phyloP scores from a whole-genome alignment of 1,284 basidiomycete genomes.

The Lignosus rhinocerotis region DNA sequence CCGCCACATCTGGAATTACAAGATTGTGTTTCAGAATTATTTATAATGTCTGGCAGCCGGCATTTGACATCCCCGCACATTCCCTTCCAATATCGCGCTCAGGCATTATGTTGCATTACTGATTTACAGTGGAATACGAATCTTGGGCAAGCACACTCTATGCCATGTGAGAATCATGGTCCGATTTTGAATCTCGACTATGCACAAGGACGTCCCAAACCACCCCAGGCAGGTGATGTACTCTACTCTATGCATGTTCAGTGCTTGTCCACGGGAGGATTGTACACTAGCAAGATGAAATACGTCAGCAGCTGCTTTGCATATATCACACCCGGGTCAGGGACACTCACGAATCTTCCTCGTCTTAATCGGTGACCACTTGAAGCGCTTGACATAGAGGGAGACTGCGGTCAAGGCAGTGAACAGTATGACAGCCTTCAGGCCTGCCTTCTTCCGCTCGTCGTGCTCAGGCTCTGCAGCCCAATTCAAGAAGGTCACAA shows the following conservation, averaged over 20 bases:
- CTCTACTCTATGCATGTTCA: slow-evolving; percentile 21
- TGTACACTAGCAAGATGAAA: slow-evolving; percentile 44
- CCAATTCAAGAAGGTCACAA: slow-evolving; percentile 94
- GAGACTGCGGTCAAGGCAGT: slow-evolving; percentile 81
- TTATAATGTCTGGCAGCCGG: background rate
- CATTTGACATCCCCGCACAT: background rate
- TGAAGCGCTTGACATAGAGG: slow-evolving; percentile 93
- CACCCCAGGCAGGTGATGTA: slow-evolving; percentile 13
- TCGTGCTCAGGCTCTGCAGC: slow-evolving; percentile 98
- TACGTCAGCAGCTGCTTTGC: slow-evolving; percentile 14
- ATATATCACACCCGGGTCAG: background rate
- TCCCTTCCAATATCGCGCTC: background rate
- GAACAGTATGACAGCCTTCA: slow-evolving; percentile 92
- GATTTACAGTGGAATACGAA: too few relatives aligned
- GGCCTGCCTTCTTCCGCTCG: slow-evolving; percentile 93
- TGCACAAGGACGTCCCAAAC: slow-evolving; percentile 18
- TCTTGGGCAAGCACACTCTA: too few relatives aligned
- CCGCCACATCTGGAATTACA: slow-evolving; percentile 3
- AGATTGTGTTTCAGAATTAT: background rate
- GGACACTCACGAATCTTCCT: slow-evolving; percentile 83
- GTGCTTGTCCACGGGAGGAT: slow-evolving; percentile 48
- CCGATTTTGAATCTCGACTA: slow-evolving; percentile 18
- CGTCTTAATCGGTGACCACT: slow-evolving; percentile 91
- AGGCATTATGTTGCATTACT: slow-evolving; percentile 19
- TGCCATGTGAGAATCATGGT: slow-evolving; percentile 16